Percentiles rank a stretch among this genome's conserved stretches.
Evolutionary conservation across 768 basidiomycete species (phyloP).

Genomic region (Nidularia sp.): DNA sequence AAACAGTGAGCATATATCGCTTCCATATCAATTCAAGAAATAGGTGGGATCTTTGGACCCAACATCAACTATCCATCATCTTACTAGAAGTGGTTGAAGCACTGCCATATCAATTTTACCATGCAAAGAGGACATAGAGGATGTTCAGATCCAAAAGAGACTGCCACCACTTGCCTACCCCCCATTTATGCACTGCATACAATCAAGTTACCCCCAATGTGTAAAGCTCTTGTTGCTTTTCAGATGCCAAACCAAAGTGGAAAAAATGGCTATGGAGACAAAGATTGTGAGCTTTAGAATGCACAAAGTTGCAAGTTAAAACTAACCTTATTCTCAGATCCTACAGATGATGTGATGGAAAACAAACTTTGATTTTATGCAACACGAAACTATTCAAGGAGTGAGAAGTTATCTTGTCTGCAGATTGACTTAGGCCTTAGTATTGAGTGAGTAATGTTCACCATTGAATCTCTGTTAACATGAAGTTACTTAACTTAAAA

Average conservation of each 20-base stretch:
- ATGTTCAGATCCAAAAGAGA: neutral
- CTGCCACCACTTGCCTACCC: neutral
- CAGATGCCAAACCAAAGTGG: conserved; percentile 3
- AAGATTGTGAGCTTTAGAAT: neutral
- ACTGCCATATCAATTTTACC: too few relatives aligned
- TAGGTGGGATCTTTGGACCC: too few relatives aligned
- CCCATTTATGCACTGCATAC: too few relatives aligned
- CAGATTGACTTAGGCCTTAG: neutral
- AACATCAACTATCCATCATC: too few relatives aligned
- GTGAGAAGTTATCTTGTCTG: neutral
- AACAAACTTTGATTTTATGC: neutral
- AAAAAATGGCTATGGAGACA: conserved; percentile 4
- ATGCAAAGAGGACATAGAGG: too few relatives aligned
- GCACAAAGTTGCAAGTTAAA: too few relatives aligned
- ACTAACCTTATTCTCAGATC: too few relatives aligned
- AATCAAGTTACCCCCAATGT: neutral
- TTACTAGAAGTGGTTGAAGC: too few relatives aligned
- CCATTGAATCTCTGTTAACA: neutral
- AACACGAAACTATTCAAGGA: neutral
- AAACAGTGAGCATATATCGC: too few relatives aligned
- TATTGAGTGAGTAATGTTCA: neutral
- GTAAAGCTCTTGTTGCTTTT: neutral
- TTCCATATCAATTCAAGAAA: too few relatives aligned
- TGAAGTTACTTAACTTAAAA: neutral
- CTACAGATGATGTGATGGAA: too few relatives aligned